Conservation (phyloP, 192 early-diverging fungal species). For the Helicostylum pulchrum region DNA sequence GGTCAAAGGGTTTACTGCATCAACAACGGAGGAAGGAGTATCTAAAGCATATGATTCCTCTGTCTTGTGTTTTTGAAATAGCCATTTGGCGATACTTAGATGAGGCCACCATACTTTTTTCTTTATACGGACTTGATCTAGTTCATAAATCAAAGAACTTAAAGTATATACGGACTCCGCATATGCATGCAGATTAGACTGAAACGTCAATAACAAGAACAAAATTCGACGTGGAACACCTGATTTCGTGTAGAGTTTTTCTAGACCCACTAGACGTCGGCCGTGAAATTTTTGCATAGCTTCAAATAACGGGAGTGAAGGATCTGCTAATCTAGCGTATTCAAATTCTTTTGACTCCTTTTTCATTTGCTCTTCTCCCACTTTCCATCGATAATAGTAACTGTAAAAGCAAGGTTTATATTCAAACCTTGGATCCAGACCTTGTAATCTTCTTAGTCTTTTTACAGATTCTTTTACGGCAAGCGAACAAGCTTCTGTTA, state of each 20-base stretch:
- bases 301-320: slow-evolving; percentile 7
- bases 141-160: slow-evolving; percentile 28
- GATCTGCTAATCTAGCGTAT: slow-evolving; percentile 15
- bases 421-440: slow-evolving; percentile 24
- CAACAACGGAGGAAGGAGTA: slow-evolving; percentile 8
- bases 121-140: slow-evolving; percentile 16
- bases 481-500: slow-evolving; percentile 17
- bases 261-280: slow-evolving; percentile 18
- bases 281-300: slow-evolving; percentile 27
- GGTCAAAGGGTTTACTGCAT: not conserved
- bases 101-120: slow-evolving; percentile 21
- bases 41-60: slow-evolving; percentile 18
- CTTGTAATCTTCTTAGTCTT: slow-evolving; percentile 14
- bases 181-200: slow-evolving; percentile 27
- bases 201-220: slow-evolving; percentile 23
- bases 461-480: slow-evolving; percentile 24
- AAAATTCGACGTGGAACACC: slow-evolving; percentile 23
- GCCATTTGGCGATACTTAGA: slow-evolving; percentile 17
- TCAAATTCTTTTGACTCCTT: not conserved
- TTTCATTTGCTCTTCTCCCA: not conserved
- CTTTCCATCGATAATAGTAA: slow-evolving; percentile 5
- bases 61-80: not conserved
- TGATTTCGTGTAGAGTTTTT: slow-evolving; percentile 2
- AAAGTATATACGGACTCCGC: slow-evolving; percentile 28
- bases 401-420: slow-evolving; percentile 23